These are phyloP conservation scores for Eucalyptus victrix DNA, from an alignment of 345 rosid species.

Conservation along the genomic window DNA sequence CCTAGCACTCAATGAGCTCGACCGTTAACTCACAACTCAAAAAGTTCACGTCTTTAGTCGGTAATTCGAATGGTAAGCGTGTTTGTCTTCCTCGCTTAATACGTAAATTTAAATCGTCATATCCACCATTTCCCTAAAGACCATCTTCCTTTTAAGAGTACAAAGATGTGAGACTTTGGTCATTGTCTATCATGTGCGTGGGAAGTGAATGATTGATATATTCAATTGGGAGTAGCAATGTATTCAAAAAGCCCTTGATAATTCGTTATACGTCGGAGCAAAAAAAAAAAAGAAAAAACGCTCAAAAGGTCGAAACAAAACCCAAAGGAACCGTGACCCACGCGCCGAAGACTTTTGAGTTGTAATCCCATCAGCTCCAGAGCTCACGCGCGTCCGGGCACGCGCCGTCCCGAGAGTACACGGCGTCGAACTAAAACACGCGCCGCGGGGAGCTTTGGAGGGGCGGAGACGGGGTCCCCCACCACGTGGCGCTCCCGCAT, in stretches of 20 bases:
- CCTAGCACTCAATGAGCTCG: neutral
- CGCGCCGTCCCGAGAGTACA: neutral
- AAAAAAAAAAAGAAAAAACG: neutral
- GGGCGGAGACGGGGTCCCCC: neutral
- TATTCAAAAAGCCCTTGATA: neutral
- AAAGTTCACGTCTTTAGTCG: accelerated
- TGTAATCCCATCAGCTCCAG: neutral
- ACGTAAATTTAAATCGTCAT: neutral
- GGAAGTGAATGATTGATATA: neutral
- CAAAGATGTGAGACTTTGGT: neutral
- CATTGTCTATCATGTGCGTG: neutral
- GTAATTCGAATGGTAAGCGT: neutral
- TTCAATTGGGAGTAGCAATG: neutral
- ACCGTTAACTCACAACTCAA: accelerated
- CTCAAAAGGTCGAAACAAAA: neutral
- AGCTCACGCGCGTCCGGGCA: neutral
- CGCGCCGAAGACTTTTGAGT: neutral
- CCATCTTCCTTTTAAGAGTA: neutral
- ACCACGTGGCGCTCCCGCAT: neutral
- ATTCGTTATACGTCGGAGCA: neutral
- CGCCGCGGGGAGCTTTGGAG: neutral
- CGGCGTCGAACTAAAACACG: neutral
- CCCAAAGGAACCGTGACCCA: neutral
- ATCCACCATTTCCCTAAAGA: too few species aligned
- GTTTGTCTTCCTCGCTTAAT: neutral